phyloP scores from a whole-genome alignment of 202 grass and related monocot species.

The Panicum hallii region DNA sequence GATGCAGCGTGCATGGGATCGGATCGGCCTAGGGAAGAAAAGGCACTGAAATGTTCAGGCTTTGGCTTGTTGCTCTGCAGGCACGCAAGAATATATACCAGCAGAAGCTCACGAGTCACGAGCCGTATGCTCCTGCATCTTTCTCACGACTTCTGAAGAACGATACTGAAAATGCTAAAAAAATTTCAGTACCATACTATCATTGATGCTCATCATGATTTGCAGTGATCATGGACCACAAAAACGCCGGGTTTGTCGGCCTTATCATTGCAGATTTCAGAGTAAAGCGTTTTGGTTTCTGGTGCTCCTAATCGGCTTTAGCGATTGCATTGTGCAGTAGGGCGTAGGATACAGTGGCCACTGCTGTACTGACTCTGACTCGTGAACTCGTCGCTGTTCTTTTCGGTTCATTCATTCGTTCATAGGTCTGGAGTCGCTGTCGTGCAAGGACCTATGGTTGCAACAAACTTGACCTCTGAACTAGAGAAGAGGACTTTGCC shows the following conservation, averaged over 20 bases:
- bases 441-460: conserved; percentile 33
- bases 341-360: conserved; percentile 7
- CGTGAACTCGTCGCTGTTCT: conserved; percentile 24
- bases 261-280: conserved; percentile 22
- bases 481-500: conserved; percentile 29
- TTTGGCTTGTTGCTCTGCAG: conserved; percentile 30
- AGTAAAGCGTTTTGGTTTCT: conserved; percentile 24
- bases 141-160: conserved; percentile 7
- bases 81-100: conserved; percentile 44
- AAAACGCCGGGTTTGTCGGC: conserved; percentile 21
- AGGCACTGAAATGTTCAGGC: neutral
- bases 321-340: conserved; percentile 22
- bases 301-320: conserved; percentile 36
- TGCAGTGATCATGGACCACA: conserved; percentile 19
- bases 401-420: neutral
- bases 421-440: conserved; percentile 44
- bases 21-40: neutral
- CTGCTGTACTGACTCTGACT: conserved; percentile 33
- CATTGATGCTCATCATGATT: neutral
- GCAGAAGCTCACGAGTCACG: neutral
- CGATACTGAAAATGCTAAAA: neutral
- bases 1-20: conserved; percentile 2
- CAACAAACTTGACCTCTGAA: conserved; percentile 51
- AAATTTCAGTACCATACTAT: neutral
- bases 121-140: neutral